A percentile compares a stretch with the other conserved stretches of the same genome.
phyloP scores from a whole-genome alignment of 106 monocot genomes.

The Apostasia shenzhenica region DNA sequence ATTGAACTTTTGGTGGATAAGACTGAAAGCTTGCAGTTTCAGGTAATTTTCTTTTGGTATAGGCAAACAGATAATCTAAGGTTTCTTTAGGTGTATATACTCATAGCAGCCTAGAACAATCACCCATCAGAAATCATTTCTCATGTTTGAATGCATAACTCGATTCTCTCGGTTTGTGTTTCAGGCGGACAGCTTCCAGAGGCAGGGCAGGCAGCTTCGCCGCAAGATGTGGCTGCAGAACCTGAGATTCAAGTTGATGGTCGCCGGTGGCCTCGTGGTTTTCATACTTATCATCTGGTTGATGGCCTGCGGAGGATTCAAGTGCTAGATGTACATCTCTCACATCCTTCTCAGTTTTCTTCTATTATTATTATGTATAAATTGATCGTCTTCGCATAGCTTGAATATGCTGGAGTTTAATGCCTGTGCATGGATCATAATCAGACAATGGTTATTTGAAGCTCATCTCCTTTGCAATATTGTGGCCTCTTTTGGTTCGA shows the following conservation, averaged over 20 bases:
- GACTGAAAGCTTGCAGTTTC: constrained; percentile 92
- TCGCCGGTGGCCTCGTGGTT: constrained; percentile 29
- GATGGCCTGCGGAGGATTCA: constrained; percentile 63
- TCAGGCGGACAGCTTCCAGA: constrained; percentile 95
- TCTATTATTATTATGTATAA: too few species aligned
- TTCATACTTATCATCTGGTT: constrained; percentile 72
- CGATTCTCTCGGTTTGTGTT: not conserved
- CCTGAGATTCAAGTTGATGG: constrained; percentile 66
- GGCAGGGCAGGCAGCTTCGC: constrained; percentile 91
- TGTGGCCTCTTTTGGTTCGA: too few species aligned
- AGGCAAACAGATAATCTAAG: too few species aligned
- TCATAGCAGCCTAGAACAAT: not conserved
- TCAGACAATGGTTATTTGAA: too few species aligned
- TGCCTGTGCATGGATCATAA: too few species aligned
- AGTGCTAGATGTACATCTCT: constrained; percentile 25
- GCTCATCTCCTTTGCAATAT: too few species aligned
- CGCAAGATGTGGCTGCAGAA: constrained; percentile 91
- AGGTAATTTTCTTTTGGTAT: constrained; percentile 37
- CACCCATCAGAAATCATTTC: too few species aligned
- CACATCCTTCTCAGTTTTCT: too few species aligned
- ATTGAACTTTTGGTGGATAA: constrained; percentile 94
- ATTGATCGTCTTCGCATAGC: too few species aligned
- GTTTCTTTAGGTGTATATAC: not conserved
- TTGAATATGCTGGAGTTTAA: too few species aligned
- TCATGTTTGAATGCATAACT: too few species aligned